Evolutionary conservation across 805 yeast species (phyloP).

Genomic region (Schizosaccharomyces lindneri): DNA sequence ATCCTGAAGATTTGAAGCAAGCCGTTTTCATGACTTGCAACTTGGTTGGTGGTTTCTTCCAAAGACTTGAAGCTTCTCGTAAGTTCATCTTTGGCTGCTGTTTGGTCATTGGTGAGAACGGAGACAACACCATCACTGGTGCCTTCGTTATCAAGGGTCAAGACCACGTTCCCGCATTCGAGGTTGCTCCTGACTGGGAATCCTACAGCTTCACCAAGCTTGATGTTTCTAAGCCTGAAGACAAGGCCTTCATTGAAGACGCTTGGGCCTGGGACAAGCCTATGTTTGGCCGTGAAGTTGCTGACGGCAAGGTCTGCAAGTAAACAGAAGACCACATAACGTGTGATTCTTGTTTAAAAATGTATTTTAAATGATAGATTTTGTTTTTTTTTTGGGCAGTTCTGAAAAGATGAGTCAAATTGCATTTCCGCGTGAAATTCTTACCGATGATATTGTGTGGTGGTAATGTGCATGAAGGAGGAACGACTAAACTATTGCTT

Average conservation of each 20-base stretch:
- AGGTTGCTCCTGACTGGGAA: conserved; percentile 99
- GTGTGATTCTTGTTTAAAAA: not conserved
- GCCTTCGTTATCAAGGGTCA: conserved; percentile 90
- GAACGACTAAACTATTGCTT: no score
- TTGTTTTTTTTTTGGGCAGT: no score
- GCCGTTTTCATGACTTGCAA: conserved; percentile 89
- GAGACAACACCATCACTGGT: conserved; percentile 91
- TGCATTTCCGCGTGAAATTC: no score
- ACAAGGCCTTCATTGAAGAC: conserved; percentile 59
- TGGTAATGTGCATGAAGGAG: no score
- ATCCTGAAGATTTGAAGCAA: conserved; percentile 89
- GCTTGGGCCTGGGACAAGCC: conserved; percentile 99
- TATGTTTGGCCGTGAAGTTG: conserved; percentile 57
- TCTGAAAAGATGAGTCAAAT: no score
- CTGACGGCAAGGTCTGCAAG: conserved; percentile 94
- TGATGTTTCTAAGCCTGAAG: conserved; percentile 54
- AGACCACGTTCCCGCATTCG: conserved; percentile 71
- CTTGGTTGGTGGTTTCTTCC: conserved; percentile 93
- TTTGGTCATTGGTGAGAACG: conserved; percentile 96
- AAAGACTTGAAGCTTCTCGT: conserved; percentile 75
- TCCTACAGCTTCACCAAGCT: conserved; percentile 64
- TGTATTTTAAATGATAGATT: no score
- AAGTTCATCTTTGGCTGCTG: conserved; percentile 82
- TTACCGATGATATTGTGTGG: no score
- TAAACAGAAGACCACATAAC: conserved; percentile 14